Percentiles rank a stretch among this genome's conserved stretches.
These are phyloP conservation scores for Bipolaris zeicola DNA, from an alignment of 2,329 filamentous ascomycete species.

Conservation along the genomic window DNA sequence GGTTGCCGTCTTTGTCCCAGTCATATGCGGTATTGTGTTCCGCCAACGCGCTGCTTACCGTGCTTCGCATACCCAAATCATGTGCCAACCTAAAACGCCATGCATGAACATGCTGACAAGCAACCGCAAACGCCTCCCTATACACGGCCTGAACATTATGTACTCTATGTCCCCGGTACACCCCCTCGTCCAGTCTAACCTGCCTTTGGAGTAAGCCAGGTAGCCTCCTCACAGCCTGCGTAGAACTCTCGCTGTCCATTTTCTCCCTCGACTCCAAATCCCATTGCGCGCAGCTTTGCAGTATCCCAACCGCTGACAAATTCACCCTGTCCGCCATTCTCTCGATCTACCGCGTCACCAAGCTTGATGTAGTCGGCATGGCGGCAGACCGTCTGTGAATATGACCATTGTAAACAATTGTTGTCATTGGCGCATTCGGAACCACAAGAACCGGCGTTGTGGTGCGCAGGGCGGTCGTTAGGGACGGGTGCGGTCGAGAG, in stretches of 20 bases:
- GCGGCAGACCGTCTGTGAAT: constrained; percentile 47
- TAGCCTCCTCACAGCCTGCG: constrained; percentile 45
- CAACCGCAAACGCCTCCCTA: constrained; percentile 35
- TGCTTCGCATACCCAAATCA: constrained; percentile 16
- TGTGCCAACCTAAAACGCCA: constrained; percentile 33
- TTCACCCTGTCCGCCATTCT: constrained; percentile 43
- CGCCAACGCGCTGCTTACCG: constrained; percentile 6
- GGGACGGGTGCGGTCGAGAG: constrained; percentile 40
- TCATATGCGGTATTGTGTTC: neutral
- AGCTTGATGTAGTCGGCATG: constrained; percentile 46
- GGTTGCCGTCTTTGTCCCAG: neutral
- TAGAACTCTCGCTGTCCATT: constrained; percentile 39
- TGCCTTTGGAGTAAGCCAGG: constrained; percentile 47
- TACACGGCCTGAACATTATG: constrained; percentile 14
- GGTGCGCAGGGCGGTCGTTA: constrained; percentile 44
- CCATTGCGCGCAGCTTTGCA: constrained; percentile 43
- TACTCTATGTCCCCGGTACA: constrained; percentile 7
- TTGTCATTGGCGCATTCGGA: constrained; percentile 43
- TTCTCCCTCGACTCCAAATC: constrained; percentile 42
- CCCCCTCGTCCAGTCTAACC: constrained; percentile 13
- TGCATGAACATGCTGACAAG: constrained; percentile 27
- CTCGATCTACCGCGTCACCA: constrained; percentile 40
- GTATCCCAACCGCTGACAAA: constrained; percentile 49
- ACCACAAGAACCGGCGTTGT: constrained; percentile 41
- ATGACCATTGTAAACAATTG: constrained; percentile 46